Base-by-base conservation (phyloP, 305 asterid species). In the Andrographis paniculata region DNA sequence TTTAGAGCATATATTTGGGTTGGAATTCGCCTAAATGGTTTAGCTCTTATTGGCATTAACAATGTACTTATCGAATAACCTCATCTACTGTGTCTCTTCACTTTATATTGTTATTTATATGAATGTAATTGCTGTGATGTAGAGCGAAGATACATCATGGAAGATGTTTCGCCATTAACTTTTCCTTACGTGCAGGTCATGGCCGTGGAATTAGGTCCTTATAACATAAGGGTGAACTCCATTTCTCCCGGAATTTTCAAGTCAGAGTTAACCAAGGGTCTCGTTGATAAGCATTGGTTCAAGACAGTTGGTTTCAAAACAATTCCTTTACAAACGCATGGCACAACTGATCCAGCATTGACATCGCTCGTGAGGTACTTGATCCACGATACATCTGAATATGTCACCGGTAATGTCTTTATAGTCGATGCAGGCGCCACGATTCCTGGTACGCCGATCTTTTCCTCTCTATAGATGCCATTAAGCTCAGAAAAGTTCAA, bases 381-480 rank as follows among this genome's bases (percentile, higher is more conserved):
- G 31, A 35, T 50, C 17, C 44, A 50, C 14, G 55, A 50, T 7
- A 17, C 45, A 1, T 50, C 55, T 1, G 45, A 36, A 9, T 50
- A 50, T 14, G 45, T 50, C 1, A 50, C 55, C 0, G 55, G 55
- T 1, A 50, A 35, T 14, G 11, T 50, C 13, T 50, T 50, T 15
- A 50, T 50, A 2, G 55, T 35, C 16, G 55, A 50, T 1, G 28
- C 55, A 1, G 55, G 55, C 1, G 45, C 44, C 36, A 50, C 55
- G 18, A 4, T 50, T 14, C 30, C 55, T 14, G 55, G 55, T 11
- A 33, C 20, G 4, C 55, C 55, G 1, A 33, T 50, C 12, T 50
- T 35, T 9, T 50, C 55, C 45, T 50, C 55, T 17, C 22, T 45
- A 31, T 50, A 50, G 55, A 49, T 19, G 13, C 14, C 17, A 37